Evolutionary conservation across 108 stramenopile genomes (phyloP), one percentile per base, ranked within the genome.

Genomic region (Pinguiococcus pyrenoidosus): DNA sequence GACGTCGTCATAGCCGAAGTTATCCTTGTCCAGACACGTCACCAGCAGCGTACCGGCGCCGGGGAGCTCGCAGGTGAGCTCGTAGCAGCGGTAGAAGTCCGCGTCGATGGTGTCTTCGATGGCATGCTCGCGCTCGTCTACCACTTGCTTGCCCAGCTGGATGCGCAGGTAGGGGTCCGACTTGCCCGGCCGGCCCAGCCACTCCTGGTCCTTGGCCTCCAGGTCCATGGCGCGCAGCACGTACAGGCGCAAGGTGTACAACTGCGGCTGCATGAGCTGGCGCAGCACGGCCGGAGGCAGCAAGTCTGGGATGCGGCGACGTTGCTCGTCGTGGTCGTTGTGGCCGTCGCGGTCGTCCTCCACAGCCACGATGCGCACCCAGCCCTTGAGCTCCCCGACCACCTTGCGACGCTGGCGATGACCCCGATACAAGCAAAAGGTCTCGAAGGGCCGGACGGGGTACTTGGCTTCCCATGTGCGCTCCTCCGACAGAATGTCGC

Each of bases 161-260:
- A 62, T 58, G 37, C 20, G 18, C 14, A 77, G 35, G 66, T 77
- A 77, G 14, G 73, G 73, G 49, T 77, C 75, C 16, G 53, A 46
- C 36, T 69, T 65, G 4, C 50, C 56, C 3, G 49, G 51, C 37
- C 48, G 21, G 2, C 63, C 63, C 1, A 52, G 35, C 12, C 53
- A 23, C 9, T 62, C 67, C 3, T 37, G 2, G 49, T 74, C 75
- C 69, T 69, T 66, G 12, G 72, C 60, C 10, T 40, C 36, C 33
- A 77, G 38, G 51, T 62, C 59, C 12, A 49, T 22, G 16, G 57
- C 72, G 8, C 62, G 42, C 10, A 74, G 64, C 1, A 51, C 60
- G 44, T 77, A 73, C 12, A 74, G 29, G 12, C 74, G 36, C 21
- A 67, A 23, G 3, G 20, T 39, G 39, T 68, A 71, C 9, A 12